Evolutionary conservation across 352 stramenopile species (phyloP).

Genomic region (Saprolegnia diclina): DNA sequence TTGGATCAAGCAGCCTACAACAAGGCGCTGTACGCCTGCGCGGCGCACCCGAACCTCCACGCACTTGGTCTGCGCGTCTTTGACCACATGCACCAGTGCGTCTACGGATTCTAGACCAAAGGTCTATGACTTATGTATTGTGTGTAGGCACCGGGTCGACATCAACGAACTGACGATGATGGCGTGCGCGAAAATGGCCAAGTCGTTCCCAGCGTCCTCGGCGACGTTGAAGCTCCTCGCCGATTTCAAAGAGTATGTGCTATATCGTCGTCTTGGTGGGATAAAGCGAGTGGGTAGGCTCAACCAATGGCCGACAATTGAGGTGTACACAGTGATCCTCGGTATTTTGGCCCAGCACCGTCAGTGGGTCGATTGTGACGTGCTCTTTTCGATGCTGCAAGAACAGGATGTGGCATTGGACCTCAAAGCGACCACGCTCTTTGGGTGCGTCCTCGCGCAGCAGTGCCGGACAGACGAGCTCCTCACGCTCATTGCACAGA

Average conservation of each 20-base stretch:
- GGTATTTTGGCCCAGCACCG: neutral
- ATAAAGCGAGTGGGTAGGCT: neutral
- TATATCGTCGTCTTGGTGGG: neutral
- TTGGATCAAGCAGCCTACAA: neutral
- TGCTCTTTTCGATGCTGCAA: neutral
- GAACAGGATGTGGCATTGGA: neutral
- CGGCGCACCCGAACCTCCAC: neutral
- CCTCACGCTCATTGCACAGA: neutral
- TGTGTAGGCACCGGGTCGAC: neutral
- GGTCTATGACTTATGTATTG: neutral
- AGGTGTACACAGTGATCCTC: constrained; percentile 6
- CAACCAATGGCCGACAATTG: neutral
- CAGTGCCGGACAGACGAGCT: neutral
- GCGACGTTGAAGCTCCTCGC: neutral
- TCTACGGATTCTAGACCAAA: neutral
- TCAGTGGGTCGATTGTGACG: neutral
- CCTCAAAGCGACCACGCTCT: constrained; percentile 1
- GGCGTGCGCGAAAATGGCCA: constrained; percentile 12
- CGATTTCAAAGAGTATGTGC: neutral
- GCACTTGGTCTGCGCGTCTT: neutral
- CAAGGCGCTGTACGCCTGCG: constrained; percentile 3
- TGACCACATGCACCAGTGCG: neutral
- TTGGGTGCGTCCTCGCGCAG: constrained; percentile 2
- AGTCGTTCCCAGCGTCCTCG: constrained; percentile 1
- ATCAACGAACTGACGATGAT: constrained; percentile 3